Conservation (phyloP, 2,329 filamentous ascomycete species). For the Coniochaeta ligniaria region DNA sequence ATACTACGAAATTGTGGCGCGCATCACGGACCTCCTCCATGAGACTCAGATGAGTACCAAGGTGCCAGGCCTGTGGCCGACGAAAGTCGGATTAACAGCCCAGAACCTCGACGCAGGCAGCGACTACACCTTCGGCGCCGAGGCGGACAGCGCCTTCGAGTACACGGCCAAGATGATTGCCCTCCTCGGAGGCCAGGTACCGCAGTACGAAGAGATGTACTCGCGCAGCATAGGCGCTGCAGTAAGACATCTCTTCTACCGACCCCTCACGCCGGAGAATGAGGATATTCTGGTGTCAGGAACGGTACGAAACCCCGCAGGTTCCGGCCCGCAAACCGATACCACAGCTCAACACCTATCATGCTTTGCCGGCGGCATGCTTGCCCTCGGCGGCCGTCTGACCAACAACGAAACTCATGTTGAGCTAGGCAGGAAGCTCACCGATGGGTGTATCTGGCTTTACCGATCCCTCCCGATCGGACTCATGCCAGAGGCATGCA, state of each 20-base stretch:
- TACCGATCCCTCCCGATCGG: neutral
- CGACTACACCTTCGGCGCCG: conserved; percentile 23
- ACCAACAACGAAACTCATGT: neutral
- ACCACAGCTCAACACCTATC: conserved; percentile 1
- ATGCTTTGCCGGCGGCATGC: conserved; percentile 3
- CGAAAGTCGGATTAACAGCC: conserved; percentile 49
- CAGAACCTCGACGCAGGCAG: conserved; percentile 28
- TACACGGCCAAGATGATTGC: conserved; percentile 40
- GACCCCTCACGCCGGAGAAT: neutral
- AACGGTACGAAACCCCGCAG: neutral
- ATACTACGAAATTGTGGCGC: conserved; percentile 69
- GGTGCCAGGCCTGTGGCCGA: conserved; percentile 67
- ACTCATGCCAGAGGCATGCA: neutral
- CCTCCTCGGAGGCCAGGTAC: conserved; percentile 47
- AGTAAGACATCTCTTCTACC: neutral
- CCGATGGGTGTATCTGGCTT: conserved; percentile 1
- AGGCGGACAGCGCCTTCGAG: conserved; percentile 35
- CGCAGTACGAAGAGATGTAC: conserved; percentile 26
- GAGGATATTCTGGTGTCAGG: conserved; percentile 1
- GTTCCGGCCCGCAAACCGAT: neutral
- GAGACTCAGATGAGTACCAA: conserved; percentile 57
- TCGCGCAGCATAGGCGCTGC: conserved; percentile 4
- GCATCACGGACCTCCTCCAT: conserved; percentile 62
- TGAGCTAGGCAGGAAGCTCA: neutral
- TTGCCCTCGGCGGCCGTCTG: neutral